Evolutionary conservation across 2,329 filamentous ascomycete genomes (phyloP), one percentile per base, ranked within the genome.

Genomic region (Nemania bipapillata): DNA sequence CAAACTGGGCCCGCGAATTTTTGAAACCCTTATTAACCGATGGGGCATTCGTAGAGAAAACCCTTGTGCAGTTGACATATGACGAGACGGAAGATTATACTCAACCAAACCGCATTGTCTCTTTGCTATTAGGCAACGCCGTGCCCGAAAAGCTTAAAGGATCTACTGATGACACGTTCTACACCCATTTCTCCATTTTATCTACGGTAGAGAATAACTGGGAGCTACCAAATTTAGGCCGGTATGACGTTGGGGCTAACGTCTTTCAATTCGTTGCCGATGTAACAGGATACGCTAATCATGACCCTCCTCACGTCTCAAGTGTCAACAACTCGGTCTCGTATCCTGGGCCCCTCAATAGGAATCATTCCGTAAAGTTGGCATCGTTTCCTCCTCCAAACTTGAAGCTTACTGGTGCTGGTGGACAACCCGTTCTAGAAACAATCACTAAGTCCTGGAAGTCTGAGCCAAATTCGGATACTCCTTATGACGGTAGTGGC

Each of bases 1-100:
- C 90, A 6, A 76, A 82, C 20, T 96, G 91, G 91, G 86, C 88
- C 17, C 86, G 86, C 54, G 81, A 79, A 58, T 94, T 93, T 81
- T 80, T 96, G 7, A 84, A 87, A 61, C 91, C 91, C 0, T 86
- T 96, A 17, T 82, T 95, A 5, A 78, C 84, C 32, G 86, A 95
- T 79, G 80, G 83, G 22, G 86, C 89, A 73, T 94, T 95, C 56
- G 90, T 89, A 86, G 84, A 92, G 62, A 87, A 90, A 75, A 94
- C 91, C 0, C 85, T 96, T 1, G 85, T 96, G 8, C 83, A 95
- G 17, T 80, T 96, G 65, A 94, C 89, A 17, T 96, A 93, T 76
- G 92, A 96, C 72, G 92, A 96, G 81, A 91, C 89, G 76, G 87
- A 90, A 71, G 88, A 86, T 26, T 94, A 94, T 80, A 79, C 83